A percentile compares a stretch with the other conserved stretches of the same genome.
phyloP scores from a whole-genome alignment of 177 flowering plant genomes.

The Vitis hybrid region DNA sequence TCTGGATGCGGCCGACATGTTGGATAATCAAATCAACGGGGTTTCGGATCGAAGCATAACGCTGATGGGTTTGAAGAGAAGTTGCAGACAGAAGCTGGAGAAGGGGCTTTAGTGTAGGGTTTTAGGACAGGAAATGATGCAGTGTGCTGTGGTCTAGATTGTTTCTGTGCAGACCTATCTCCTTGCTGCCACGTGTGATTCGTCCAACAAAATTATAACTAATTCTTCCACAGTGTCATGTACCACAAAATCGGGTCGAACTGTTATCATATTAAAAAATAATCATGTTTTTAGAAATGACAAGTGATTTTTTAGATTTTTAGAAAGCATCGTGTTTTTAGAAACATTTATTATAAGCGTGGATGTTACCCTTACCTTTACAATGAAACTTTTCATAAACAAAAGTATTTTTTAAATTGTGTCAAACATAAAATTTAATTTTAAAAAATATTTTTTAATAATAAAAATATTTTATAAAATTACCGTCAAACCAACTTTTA shows the following conservation, averaged over 20 bases:
- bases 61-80: neutral
- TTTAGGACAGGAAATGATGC: neutral
- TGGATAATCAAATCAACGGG: conserved; percentile 2
- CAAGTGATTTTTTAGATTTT: no score
- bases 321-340: fast-evolving
- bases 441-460: no score
- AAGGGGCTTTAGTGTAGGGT: conserved; percentile 11
- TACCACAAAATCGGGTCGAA: no score
- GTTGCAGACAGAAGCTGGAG: neutral
- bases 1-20: conserved; percentile 52
- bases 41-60: neutral
- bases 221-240: no score
- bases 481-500: no score
- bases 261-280: no score
- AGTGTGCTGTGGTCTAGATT: neutral
- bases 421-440: fast-evolving
- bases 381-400: fast-evolving
- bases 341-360: no score
- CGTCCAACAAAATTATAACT: no score
- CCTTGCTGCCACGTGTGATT: neutral
- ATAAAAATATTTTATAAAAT: no score
- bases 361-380: fast-evolving
- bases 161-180: neutral
- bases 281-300: no score
- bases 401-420: no score